Base-by-base conservation (phyloP, 2,329 filamentous ascomycete species). In the Apiospora arundinis region DNA sequence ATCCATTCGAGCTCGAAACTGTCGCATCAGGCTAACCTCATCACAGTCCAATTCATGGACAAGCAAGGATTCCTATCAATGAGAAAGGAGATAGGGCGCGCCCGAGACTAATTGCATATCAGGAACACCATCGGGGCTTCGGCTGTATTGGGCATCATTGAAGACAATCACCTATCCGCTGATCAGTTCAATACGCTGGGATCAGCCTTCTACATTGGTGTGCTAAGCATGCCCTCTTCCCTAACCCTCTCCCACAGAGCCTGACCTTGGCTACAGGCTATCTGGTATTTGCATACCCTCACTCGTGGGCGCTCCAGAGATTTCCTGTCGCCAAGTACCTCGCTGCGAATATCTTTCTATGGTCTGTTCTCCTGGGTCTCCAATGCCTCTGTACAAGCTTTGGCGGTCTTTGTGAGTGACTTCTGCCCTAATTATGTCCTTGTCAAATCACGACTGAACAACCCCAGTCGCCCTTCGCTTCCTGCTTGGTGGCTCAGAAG, bases 191-290 rank as follows among this genome's bases (percentile, higher is more conserved):
- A 71, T 21, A 69, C 66, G 12, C 67, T 71, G 12, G 67, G 52
- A 8, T 71, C 70, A 16, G 70, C 67, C 14, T 71, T 71, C 42
- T 71, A 71, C 45, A 71, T 71, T 44, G 70, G 70, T 69, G 28
- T 14, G 21, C 9, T 4, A 0, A 14, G 18, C 37, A 25, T 14
- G 6, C 37, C 12, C 37, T 4, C 48, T 18, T 42, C 16, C 7
- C 52, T 63, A 1, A 7, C 48, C 28, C 18, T 18, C 25, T 63
- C 3, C n/a, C 16, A 1, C 56, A 4, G 2, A 2, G 2, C 7
- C 46, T 49, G 7, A 49, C n/a, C 21, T 4, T 32, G 25, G 32
- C 16, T n/a, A 11, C 42, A 67, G 66, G 70, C 23, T 71, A 71
- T 52, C 23, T 71, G n/a, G 44, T 71, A 14, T 71, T 71, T 28